Evolutionary conservation across 148 eudicot species (phyloP), one percentile per base, ranked within the genome.

Genomic region (Camellia sinensis): DNA sequence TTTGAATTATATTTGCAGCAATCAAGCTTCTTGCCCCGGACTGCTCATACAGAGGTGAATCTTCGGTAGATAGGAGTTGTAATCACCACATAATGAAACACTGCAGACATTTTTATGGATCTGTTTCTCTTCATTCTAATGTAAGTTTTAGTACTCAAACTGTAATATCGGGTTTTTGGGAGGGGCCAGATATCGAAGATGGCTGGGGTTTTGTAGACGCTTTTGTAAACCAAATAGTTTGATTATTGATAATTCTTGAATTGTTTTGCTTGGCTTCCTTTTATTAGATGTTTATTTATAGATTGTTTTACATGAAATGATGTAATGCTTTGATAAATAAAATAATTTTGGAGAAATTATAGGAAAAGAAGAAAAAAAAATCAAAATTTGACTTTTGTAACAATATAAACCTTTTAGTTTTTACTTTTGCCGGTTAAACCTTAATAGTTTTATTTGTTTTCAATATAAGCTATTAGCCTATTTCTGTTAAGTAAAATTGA

Each of bases 131-230:
- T 78, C 79, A 73, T 60, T 80, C 77, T 77, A 72, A 59, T 74
- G 88, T 81, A 84, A 76, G 85, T 82, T 68, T 56, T 61, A 59
- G 84, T 80, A 65, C 78, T 50, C 79, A 46, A 67, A 71, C 74
- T 13, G 52, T 93, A 75, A 82, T 87, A 69, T 77, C 80, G 14
- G 97, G 97, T 15, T 93, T 89, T 74, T 93, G 97, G 97, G 85
- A 88, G 41, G 97, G 97, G 77, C 97, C 97, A 21, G 97, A 93
- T 83, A n/a, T 85, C 18, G 95, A 93, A 73, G 97, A 93, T 84
- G 97, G 94, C 56, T 93, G 97, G 84, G 95, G 97, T 83, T 88
- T 89, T 82, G 88, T 89, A 84, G 91, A 90, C 84, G 97, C 97
- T 68, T 70, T 77, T 72, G 71, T 88, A 46, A 78, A 85, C 84